These are phyloP conservation scores for Prunus campanulata DNA, from an alignment of 306 rosid genomes.

Conservation along the genomic window DNA sequence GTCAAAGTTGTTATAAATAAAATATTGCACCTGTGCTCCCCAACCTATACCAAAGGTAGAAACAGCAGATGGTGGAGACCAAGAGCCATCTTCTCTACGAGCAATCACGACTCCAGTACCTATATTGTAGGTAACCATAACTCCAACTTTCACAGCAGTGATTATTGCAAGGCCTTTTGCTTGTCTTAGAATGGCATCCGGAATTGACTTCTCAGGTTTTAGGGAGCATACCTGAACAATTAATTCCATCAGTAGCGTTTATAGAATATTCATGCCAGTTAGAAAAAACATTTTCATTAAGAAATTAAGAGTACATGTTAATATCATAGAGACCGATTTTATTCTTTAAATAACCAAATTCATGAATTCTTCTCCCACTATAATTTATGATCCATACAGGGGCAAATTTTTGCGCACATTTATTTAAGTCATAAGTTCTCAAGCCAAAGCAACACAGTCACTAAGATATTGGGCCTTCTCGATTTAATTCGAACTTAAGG, in stretches of 20 bases:
- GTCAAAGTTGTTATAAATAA: constrained; percentile 8
- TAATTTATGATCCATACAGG: background rate
- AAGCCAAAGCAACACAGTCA: background rate
- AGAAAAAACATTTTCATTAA: background rate
- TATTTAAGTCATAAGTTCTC: background rate
- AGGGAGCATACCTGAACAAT: constrained; percentile 53
- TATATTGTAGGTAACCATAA: constrained; percentile 77
- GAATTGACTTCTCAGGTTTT: constrained; percentile 84
- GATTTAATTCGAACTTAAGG: background rate
- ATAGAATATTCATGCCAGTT: background rate
- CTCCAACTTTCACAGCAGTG: constrained; percentile 84
- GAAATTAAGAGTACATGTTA: background rate
- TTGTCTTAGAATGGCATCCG: constrained; percentile 71
- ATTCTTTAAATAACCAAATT: background rate
- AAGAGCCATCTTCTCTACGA: constrained; percentile 89
- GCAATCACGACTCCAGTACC: constrained; percentile 96
- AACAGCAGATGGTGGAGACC: constrained; percentile 98
- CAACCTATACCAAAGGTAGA: constrained; percentile 88
- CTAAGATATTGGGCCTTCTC: background rate
- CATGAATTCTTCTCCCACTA: background rate
- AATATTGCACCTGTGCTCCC: constrained; percentile 87
- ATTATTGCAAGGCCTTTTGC: constrained; percentile 97
- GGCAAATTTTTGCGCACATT: background rate
- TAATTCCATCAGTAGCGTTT: constrained; percentile 16
- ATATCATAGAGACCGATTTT: background rate